Percentiles rank a stretch among this genome's conserved stretches.
Conservation (phyloP, 2,329 filamentous ascomycete species). For the Lizonia empirigonia region DNA sequence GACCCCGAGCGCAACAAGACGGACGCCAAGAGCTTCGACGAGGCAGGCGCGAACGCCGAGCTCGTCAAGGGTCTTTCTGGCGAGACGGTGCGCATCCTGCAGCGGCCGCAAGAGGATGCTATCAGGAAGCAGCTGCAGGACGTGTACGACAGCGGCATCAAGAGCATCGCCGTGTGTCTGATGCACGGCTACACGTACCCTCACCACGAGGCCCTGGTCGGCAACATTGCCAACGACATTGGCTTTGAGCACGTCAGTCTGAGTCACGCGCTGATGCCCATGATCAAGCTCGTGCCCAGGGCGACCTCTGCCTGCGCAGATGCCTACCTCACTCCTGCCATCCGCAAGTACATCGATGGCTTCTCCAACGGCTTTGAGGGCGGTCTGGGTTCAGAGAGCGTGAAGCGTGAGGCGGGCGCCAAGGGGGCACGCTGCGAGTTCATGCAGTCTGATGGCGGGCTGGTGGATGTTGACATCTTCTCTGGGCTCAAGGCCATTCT, state of each 20-base stretch:
- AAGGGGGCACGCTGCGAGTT: slow-evolving; percentile 87
- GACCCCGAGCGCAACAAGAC: slow-evolving; percentile 72
- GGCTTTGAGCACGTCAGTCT: slow-evolving; percentile 84
- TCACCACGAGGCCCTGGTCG: slow-evolving; percentile 79
- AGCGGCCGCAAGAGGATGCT: slow-evolving; percentile 62
- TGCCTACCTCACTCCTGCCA: slow-evolving; percentile 79
- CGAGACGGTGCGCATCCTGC: slow-evolving; percentile 73
- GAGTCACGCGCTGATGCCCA: slow-evolving; percentile 81
- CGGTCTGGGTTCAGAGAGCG: slow-evolving; percentile 75
- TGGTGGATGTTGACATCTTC: slow-evolving; percentile 77
- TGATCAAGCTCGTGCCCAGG: slow-evolving; percentile 81
- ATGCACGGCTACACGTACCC: slow-evolving; percentile 95
- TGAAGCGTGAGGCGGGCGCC: slow-evolving; percentile 67
- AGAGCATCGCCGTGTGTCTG: slow-evolving; percentile 84
- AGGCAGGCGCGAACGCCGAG: slow-evolving; percentile 55
- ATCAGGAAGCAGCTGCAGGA: slow-evolving; percentile 67
- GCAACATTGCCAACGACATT: slow-evolving; percentile 75
- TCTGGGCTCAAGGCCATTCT: slow-evolving; percentile 84
- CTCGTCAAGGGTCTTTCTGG: slow-evolving; percentile 74
- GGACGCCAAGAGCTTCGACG: slow-evolving; percentile 58
- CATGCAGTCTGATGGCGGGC: slow-evolving; percentile 84
- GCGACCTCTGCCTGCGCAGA: slow-evolving; percentile 80
- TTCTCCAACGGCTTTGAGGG: slow-evolving; percentile 83
- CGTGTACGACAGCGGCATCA: slow-evolving; percentile 72
- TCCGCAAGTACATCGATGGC: slow-evolving; percentile 76